Percentiles rank a stretch among this genome's conserved stretches.
Evolutionary conservation across 2,329 filamentous ascomycete species (phyloP).

Genomic region (Curvularia hawaiiensis): DNA sequence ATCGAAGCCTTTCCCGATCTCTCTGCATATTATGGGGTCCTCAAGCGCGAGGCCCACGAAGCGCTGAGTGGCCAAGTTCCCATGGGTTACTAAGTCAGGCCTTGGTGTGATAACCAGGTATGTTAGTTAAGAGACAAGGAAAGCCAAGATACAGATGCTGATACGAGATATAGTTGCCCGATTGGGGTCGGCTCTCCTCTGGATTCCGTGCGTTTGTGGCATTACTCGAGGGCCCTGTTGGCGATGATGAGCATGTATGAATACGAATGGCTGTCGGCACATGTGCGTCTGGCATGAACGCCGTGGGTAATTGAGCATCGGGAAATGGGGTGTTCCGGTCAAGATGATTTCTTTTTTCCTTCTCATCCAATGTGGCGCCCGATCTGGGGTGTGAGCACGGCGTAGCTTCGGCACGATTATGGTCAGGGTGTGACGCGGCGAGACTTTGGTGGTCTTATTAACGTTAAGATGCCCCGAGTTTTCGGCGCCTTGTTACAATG

Average conservation of each 20-base stretch:
- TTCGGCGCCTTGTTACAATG: slow-evolving; percentile 7
- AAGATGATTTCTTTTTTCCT: neutral
- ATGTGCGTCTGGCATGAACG: neutral
- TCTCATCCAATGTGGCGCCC: slow-evolving; percentile 1
- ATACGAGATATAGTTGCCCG: neutral
- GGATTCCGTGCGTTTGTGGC: neutral
- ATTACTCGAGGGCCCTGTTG: neutral
- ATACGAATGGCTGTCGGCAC: neutral
- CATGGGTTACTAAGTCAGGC: slow-evolving; percentile 18
- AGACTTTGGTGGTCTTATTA: slow-evolving; percentile 3
- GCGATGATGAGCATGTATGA: neutral
- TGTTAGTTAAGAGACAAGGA: neutral
- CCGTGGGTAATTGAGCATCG: neutral
- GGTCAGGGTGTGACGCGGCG: slow-evolving; percentile 1
- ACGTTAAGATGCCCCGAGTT: slow-evolving; percentile 6
- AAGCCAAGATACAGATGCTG: neutral
- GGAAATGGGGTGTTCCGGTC: neutral
- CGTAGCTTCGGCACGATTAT: slow-evolving; percentile 10
- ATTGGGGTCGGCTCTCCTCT: neutral
- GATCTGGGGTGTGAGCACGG: neutral
- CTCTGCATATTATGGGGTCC: slow-evolving; percentile 21
- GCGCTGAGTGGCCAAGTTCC: slow-evolving; percentile 26
- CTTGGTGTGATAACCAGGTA: neutral
- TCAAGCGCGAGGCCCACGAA: slow-evolving; percentile 26
- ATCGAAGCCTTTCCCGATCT: slow-evolving; percentile 28